Evolutionary conservation across 345 rosid species (phyloP).

Genomic region (Turritis glabra): DNA sequence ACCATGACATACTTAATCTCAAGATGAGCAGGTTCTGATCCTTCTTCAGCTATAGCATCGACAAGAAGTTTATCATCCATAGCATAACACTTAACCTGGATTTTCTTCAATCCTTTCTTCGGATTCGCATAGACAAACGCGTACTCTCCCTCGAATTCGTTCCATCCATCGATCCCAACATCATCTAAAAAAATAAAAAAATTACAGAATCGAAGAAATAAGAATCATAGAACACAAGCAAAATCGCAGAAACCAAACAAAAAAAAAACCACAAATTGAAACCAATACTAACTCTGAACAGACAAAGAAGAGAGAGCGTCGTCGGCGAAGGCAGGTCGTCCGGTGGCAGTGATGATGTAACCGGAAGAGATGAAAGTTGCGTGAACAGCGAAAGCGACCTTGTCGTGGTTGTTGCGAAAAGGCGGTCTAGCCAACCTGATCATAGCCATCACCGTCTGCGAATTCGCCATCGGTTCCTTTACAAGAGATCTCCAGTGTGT

Average conservation of each 20-base stretch:
- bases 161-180: constrained; percentile 83
- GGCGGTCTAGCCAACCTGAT: constrained; percentile 68
- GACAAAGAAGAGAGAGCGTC: constrained; percentile 60
- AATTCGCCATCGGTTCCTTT: constrained; percentile 48
- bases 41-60: constrained; percentile 61
- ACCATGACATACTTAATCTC: constrained; percentile 59
- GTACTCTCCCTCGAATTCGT: constrained; percentile 59
- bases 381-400: constrained; percentile 74
- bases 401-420: constrained; percentile 66
- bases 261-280: too few species aligned
- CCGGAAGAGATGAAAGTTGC: constrained; percentile 73
- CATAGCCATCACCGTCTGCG: constrained; percentile 66
- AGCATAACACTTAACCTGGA: constrained; percentile 66
- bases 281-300: constrained; percentile 42
- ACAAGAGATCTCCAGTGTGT: not conserved
- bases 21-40: constrained; percentile 58
- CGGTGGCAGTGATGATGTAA: constrained; percentile 65
- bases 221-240: constrained; percentile 8
- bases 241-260: too few species aligned
- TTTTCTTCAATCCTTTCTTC: constrained; percentile 51
- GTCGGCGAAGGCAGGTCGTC: constrained; percentile 62
- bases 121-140: constrained; percentile 73
- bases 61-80: constrained; percentile 61
- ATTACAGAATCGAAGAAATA: constrained; percentile 1
- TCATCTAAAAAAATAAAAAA: constrained; percentile 60